Evolutionary conservation across 164 flowering plant species (phyloP).

Genomic region (Liriodendron chinense): DNA sequence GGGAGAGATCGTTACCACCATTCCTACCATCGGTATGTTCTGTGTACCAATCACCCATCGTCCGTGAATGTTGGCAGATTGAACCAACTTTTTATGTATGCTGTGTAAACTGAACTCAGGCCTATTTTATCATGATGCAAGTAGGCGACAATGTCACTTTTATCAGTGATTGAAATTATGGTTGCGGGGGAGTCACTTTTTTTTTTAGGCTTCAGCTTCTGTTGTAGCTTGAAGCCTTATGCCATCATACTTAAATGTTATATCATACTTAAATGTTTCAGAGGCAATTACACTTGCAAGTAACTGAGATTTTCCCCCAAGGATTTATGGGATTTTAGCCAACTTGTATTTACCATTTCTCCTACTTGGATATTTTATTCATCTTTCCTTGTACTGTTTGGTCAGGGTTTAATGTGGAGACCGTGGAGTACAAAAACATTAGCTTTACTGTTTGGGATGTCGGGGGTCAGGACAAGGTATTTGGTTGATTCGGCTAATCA

Average conservation of each 20-base stretch:
- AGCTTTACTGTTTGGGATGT: conserved; percentile 9
- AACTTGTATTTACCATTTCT: background rate
- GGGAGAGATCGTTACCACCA: conserved; percentile 71
- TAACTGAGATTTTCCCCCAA: background rate
- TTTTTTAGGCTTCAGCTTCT: background rate
- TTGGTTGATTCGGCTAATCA: background rate
- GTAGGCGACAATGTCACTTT: background rate
- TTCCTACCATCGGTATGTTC: conserved; percentile 64
- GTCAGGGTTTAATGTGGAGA: conserved; percentile 18
- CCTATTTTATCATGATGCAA: background rate
- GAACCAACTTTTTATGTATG: background rate
- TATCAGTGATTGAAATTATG: background rate
- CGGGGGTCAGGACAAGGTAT: conserved; percentile 14
- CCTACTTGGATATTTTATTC: background rate
- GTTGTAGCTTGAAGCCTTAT: background rate
- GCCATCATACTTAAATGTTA: background rate
- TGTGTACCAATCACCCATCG: background rate
- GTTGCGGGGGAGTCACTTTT: background rate
- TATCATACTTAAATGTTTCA: background rate
- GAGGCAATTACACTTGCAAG: background rate
- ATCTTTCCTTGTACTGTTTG: background rate
- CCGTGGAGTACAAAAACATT: conserved; percentile 7
- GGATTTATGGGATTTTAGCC: background rate
- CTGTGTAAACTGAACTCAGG: background rate
- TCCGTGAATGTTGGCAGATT: background rate